Conservation (phyloP, 2,329 filamentous ascomycete genomes). For the Rhynchosporium graminicola region DNA sequence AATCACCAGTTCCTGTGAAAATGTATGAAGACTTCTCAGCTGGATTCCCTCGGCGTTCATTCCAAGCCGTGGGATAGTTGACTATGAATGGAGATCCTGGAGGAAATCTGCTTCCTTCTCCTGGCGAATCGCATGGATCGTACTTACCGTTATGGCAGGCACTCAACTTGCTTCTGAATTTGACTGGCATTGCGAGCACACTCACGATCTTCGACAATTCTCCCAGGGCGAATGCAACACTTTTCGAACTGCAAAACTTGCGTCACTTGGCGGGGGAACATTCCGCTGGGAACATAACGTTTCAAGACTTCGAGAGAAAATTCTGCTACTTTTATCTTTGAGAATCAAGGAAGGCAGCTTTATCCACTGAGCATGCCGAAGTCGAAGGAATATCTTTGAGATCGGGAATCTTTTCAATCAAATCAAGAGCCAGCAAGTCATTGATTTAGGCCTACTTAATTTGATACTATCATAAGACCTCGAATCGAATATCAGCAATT, state of each 20-base stretch:
- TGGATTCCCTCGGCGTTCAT: not conserved
- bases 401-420: too few species aligned
- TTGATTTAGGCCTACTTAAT: too few species aligned
- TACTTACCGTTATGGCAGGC: not conserved
- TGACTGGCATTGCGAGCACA: not conserved
- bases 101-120: not conserved
- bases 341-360: not conserved
- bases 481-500: too few species aligned
- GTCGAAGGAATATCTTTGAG: not conserved
- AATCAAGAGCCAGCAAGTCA: too few species aligned
- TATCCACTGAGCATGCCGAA: not conserved
- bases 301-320: not conserved
- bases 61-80: not conserved
- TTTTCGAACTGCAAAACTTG: not conserved
- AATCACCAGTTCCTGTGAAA: slow-evolving; percentile 15
- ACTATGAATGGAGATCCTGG: not conserved
- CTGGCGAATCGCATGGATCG: not conserved
- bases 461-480: too few species aligned
- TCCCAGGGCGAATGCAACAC: not conserved
- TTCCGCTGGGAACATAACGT: not conserved
- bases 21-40: not conserved
- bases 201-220: not conserved
- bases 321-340: not conserved
- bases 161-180: not conserved
- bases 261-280: not conserved